Evolutionary conservation across 768 basidiomycete genomes (phyloP).

Genomic region (Lactarius deliciosus): DNA sequence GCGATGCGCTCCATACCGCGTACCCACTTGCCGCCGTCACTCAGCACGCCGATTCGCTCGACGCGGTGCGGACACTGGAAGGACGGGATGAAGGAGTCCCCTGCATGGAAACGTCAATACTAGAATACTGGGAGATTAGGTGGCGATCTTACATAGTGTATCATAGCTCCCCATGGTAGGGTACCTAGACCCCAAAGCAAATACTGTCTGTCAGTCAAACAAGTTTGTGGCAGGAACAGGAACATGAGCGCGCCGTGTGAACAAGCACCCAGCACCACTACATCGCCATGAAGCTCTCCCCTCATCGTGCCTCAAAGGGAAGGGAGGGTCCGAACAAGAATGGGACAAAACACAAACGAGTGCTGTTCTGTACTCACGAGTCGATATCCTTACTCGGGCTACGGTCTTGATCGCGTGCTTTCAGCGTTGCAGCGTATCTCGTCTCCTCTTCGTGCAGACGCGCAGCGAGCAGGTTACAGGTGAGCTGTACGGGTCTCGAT

Average conservation of each 20-base stretch:
- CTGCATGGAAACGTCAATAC: neutral
- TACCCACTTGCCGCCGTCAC: constrained; percentile 57
- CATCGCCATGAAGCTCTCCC: no score
- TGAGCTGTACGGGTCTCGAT: constrained; percentile 5
- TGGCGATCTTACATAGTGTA: constrained; percentile 11
- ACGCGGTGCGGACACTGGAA: constrained; percentile 51
- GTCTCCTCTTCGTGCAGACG: constrained; percentile 7
- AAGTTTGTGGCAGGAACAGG: neutral
- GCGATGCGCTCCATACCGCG: constrained; percentile 50
- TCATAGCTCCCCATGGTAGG: neutral
- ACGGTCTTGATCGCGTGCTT: constrained; percentile 1
- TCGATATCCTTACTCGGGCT: constrained; percentile 12
- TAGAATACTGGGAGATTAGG: no score
- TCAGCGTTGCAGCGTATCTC: constrained; percentile 1
- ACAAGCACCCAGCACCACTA: neutral
- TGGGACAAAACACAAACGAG: neutral
- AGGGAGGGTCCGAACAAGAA: neutral
- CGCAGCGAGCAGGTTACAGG: neutral
- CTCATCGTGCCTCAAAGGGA: neutral
- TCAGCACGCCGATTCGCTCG: constrained; percentile 49
- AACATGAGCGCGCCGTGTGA: neutral
- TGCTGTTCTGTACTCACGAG: constrained; percentile 10
- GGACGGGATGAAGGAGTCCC: constrained; percentile 55
- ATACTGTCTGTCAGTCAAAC: neutral
- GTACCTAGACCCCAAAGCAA: constrained; percentile 3